A percentile compares a stretch with the other conserved stretches of the same genome.
phyloP scores from a whole-genome alignment of 2,329 filamentous ascomycete genomes.

The Metarhizium brunneum region DNA sequence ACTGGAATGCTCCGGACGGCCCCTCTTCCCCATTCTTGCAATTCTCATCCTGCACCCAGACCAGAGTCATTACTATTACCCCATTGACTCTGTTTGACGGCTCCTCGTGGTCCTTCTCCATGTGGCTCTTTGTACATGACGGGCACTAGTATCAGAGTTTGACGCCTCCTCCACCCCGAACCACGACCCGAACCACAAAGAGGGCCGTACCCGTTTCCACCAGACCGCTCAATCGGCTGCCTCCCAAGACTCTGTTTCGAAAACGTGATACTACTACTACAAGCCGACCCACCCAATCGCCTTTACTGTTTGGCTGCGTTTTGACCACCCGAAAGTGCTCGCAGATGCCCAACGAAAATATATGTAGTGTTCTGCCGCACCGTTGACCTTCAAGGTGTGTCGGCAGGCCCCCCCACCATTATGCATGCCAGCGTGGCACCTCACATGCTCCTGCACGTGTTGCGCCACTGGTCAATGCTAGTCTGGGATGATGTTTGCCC shows the following conservation, averaged over 20 bases:
- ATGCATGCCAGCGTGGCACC: conserved; percentile 6
- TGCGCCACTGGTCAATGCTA: background rate
- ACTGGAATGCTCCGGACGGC: background rate
- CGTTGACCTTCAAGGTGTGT: background rate
- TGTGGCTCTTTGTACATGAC: background rate
- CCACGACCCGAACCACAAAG: background rate
- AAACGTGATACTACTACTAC: background rate
- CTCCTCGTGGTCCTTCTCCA: background rate
- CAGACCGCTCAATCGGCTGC: background rate
- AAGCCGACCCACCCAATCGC: too few species aligned
- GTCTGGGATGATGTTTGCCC: background rate
- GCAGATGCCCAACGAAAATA: background rate
- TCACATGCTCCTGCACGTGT: background rate
- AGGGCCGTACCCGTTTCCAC: background rate
- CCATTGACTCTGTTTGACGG: too few species aligned
- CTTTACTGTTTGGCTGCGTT: background rate
- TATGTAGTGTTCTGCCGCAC: background rate
- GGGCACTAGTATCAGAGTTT: conserved; percentile 4
- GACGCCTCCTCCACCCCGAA: conserved; percentile 2
- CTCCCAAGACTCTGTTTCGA: background rate
- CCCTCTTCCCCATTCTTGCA: background rate
- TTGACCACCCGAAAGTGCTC: background rate
- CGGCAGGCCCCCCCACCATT: background rate
- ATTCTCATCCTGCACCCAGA: background rate
- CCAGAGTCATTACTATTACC: too few species aligned